Percentiles rank a stretch among this genome's conserved stretches.
phyloP scores from a whole-genome alignment of 1,139 yeast species.

The Pichia sp. region DNA sequence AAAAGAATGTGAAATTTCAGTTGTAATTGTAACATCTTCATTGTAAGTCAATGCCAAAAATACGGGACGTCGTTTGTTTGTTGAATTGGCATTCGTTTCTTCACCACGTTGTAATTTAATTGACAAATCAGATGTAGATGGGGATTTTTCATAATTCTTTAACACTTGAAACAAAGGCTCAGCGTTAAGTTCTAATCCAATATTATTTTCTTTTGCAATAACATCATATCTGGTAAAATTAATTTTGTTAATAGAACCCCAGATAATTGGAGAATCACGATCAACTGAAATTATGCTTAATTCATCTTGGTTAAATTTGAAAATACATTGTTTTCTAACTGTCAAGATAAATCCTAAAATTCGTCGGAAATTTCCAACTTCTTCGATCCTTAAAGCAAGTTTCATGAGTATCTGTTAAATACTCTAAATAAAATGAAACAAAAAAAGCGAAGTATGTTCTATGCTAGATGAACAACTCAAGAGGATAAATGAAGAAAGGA shows the following conservation, averaged over 20 bases:
- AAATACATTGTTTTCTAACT: conserved; percentile 34
- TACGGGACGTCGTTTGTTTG: conserved; percentile 2
- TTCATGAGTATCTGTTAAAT: too few relatives aligned
- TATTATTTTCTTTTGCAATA: conserved; percentile 42
- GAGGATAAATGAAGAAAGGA: too few relatives aligned
- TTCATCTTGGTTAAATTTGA: conserved; percentile 43
- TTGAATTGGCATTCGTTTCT: conserved; percentile 26
- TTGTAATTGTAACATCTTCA: conserved; percentile 31
- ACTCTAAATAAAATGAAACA: too few relatives aligned
- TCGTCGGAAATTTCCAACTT: conserved; percentile 21
- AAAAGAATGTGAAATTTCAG: conserved; percentile 49
- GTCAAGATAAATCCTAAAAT: conserved; percentile 31
- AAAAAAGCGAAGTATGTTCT: too few relatives aligned
- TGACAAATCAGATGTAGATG: conserved; percentile 41
- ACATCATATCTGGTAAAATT: conserved; percentile 39
- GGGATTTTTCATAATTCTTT: conserved; percentile 47
- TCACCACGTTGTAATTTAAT: conserved; percentile 47
- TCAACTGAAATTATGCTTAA: conserved; percentile 46
- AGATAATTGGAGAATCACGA: conserved; percentile 51
- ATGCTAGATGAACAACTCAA: too few relatives aligned
- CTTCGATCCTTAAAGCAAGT: conserved; percentile 21
- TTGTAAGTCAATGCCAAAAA: conserved; percentile 45
- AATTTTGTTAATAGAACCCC: conserved; percentile 46
- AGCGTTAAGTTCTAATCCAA: conserved; percentile 49
- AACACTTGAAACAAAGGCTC: conserved; percentile 51